Base-by-base conservation (phyloP, 345 rosid species). In the Gossypium arboreum region DNA sequence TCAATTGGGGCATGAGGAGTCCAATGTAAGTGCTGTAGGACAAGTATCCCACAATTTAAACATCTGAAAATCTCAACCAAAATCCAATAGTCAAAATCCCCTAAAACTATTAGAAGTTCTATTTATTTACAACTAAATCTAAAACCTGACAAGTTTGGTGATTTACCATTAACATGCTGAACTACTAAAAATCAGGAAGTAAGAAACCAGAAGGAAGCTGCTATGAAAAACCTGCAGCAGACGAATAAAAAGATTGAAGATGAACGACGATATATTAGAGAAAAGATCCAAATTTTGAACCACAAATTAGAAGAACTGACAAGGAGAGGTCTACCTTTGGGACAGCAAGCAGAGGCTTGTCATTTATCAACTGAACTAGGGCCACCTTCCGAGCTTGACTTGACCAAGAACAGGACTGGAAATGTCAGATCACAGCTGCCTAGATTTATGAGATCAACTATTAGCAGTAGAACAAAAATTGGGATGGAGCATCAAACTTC, bases 371-470 rank as follows among this genome's bases (percentile, higher is more conserved):
- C 48, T 41, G 78, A 80, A 3, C 25, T 22, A 79, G 84, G 82
- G 82, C 72, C 61, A 47, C 69, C 79, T 24, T 65, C 72, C 68
- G 75, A 71, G 61, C 75, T 41, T 58, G 81, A 68, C 64, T 74
- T 6, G 62, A 70, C 27, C 27, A 70, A 74, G 60, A 76, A 64
- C 54, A 77, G 74, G 25, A 29, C 24, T 44, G 78, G 57, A 59
- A 83, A 83, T 75, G 62, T 63, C 44, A 78, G 72, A 41, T 87
- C 88, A 75, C 81, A 79, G 22, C 29, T 87, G 55, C 92, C 92
- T 16, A 81, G 93, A 75, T 91, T 91, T 82, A 88, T 93, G 98
- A 85, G 86, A 81, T 88, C 93, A 76, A 93, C 96, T 20, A 72
- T 84, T 73, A 85, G 88, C 80, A 93, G 94, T 84, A 83, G 85